Conservation (phyloP, 441 rosid species). For the Euphorbia celastroides region DNA sequence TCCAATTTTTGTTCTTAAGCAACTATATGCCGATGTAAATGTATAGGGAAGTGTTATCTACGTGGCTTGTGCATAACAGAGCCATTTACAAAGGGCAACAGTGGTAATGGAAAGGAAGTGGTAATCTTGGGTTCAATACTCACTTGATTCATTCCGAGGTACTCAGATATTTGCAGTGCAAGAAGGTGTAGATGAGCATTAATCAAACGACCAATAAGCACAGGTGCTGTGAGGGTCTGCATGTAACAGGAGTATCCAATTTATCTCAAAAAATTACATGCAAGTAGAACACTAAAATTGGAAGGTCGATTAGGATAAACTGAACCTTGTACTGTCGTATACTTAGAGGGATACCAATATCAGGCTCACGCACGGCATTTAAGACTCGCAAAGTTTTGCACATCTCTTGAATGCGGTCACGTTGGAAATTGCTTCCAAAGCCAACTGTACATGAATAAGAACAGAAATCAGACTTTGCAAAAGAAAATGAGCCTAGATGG, state of each 20-base stretch:
- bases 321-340: slow-evolving; percentile 91
- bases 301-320: slow-evolving; percentile 16
- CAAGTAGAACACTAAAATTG: slow-evolving; percentile 16
- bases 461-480: slow-evolving; percentile 32
- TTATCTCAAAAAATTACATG: slow-evolving; percentile 9
- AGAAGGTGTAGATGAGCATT: slow-evolving; percentile 87
- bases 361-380: slow-evolving; percentile 75
- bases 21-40: too few relatives aligned
- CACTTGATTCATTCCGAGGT: slow-evolving; percentile 92
- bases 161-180: slow-evolving; percentile 88
- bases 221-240: slow-evolving; percentile 81
- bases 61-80: neutral
- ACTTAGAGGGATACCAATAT: slow-evolving; percentile 87
- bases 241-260: slow-evolving; percentile 28
- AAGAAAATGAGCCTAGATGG: neutral
- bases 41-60: neutral
- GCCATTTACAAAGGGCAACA: neutral
- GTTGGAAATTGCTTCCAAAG: slow-evolving; percentile 89
- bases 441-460: slow-evolving; percentile 57
- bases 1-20: neutral
- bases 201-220: slow-evolving; percentile 83
- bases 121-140: slow-evolving; percentile 17
- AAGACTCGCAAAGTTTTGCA: slow-evolving; percentile 86
- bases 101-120: neutral
- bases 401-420: slow-evolving; percentile 88